Evolutionary conservation across 148 eudicot genomes (phyloP), one percentile per base, ranked within the genome.

Genomic region (Limonium bicolor): DNA sequence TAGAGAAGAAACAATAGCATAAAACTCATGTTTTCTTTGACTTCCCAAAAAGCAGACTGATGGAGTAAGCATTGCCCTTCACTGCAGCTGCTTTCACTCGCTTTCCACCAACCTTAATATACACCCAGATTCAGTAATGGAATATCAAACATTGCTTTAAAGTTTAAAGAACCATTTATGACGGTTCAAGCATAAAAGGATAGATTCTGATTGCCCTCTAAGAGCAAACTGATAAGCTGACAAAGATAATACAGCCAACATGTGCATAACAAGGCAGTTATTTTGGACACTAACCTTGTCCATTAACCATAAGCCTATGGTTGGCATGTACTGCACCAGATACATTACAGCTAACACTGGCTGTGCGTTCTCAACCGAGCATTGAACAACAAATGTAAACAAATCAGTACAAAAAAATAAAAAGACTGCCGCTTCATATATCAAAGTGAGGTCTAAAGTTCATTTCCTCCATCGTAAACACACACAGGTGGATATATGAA

Each of bases 311-410:
- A 42, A 77, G 50, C 95, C 92, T 31, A 90, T 33, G 42, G 70
- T 63, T 43, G 97, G 97, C 77, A 75, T 73, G 70, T 90, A 84
- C 58, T 84, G 97, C 47, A 76, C 80, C 77, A 90, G 50, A 58
- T 90, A 90, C 87, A 90, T 77, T 54, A 90, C 95, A 30, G 73
- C 87, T 33, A 84, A 81, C 41, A 84, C 95, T 53, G 97, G 97
- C 97, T 90, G 77, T 38, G 54, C n/a, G n/a, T n/a, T n/a, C n/a
- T n/a, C n/a, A n/a, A n/a, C n/a, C n/a, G n/a, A n/a, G n/a, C n/a
- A n/a, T n/a, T n/a, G n/a, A n/a, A n/a, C n/a, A n/a, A n/a, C n/a
- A n/a, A n/a, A n/a, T n/a, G n/a, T n/a, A n/a, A n/a, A n/a, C n/a
- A n/a, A n/a, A n/a, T n/a, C n/a, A n/a, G n/a, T n/a, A n/a, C n/a